phyloP scores from a whole-genome alignment of 495 filamentous ascomycete genomes.

The Podospora bellae-mahoneyi region DNA sequence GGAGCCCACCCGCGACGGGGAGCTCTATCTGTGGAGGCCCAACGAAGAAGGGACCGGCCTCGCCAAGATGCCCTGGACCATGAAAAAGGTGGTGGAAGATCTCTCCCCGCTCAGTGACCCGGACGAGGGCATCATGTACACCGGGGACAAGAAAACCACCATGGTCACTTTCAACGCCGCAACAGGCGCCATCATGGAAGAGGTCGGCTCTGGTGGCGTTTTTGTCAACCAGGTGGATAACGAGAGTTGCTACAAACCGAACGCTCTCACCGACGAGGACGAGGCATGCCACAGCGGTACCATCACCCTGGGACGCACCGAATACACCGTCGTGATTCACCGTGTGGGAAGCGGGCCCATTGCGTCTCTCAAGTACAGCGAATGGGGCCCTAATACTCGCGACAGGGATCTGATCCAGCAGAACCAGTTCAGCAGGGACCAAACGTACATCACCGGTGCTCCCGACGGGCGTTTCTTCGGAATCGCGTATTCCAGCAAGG shows the following conservation, averaged over 20 bases:
- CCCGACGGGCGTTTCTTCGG: constrained; percentile 86
- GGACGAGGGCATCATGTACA: constrained; percentile 67
- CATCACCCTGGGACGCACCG: constrained; percentile 75
- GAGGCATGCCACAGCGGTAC: constrained; percentile 70
- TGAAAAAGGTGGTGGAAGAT: constrained; percentile 77
- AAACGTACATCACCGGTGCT: constrained; percentile 80
- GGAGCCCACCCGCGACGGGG: constrained; percentile 84
- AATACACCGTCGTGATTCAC: constrained; percentile 84
- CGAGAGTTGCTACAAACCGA: constrained; percentile 56
- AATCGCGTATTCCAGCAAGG: constrained; percentile 57
- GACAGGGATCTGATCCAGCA: constrained; percentile 85
- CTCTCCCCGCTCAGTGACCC: constrained; percentile 61
- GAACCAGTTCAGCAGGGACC: constrained; percentile 74
- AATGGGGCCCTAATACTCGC: constrained; percentile 91
- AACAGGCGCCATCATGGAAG: constrained; percentile 66
- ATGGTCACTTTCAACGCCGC: constrained; percentile 84
- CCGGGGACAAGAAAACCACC: constrained; percentile 82
- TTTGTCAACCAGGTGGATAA: constrained; percentile 46
- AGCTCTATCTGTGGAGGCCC: constrained; percentile 82
- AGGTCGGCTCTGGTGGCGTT: constrained; percentile 45
- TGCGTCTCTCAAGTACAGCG: constrained; percentile 87
- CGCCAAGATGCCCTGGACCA: constrained; percentile 76
- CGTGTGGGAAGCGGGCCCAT: constrained; percentile 71
- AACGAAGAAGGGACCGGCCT: constrained; percentile 65
- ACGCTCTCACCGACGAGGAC: constrained; percentile 63